Evolutionary conservation across 78 protist species (phyloP), one percentile per base, ranked within the genome.

Genomic region (Planoprotostelium fungivorum): DNA sequence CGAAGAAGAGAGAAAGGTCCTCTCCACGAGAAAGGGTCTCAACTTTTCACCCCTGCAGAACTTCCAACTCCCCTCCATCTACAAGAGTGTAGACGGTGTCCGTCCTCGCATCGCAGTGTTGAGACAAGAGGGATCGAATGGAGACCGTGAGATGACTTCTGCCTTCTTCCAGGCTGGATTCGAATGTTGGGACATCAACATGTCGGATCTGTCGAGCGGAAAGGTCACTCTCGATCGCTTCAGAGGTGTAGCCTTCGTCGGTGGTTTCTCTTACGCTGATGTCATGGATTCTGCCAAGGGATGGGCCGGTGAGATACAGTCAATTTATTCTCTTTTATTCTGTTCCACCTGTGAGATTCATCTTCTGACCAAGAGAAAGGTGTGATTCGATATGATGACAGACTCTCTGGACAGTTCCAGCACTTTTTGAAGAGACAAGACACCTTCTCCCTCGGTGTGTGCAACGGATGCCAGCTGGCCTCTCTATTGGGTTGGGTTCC

Each of bases 391-490:
- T 93, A 87, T 91, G 90, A 93, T 86, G 51, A 16, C 31, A 25
- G 37, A 9, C 89, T 94, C 0, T 5, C 85, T 0, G 89, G 83
- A 38, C 95, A 95, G 93, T 95, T 97, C 73, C 90, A 38, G 35
- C 85, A 34, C 1, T 98, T 97, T 92, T 88, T 89, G 91, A 37
- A 28, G 34, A 94, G 98, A n/a, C 1, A n/a, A 0, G 97, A 98
- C 89, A 96, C 97, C 5, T 98, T 98, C 94, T 87, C 96, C 38
- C 96, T 98, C 29, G 99, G 99, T 88, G 94, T 98, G 16, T 98
- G 99, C 93, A 98, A 98, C 90, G 99, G 99, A 51, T 98, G 99
- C 93, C 99, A 97, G 94, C 92, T 97, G 89, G 83, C 95, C 96
- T 94, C 96, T 35, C 63, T 89, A 0, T 87, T 95, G 29, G 95